phyloP scores from a whole-genome alignment of 2,329 filamentous ascomycete genomes.

The Ophiosphaerella korrae region DNA sequence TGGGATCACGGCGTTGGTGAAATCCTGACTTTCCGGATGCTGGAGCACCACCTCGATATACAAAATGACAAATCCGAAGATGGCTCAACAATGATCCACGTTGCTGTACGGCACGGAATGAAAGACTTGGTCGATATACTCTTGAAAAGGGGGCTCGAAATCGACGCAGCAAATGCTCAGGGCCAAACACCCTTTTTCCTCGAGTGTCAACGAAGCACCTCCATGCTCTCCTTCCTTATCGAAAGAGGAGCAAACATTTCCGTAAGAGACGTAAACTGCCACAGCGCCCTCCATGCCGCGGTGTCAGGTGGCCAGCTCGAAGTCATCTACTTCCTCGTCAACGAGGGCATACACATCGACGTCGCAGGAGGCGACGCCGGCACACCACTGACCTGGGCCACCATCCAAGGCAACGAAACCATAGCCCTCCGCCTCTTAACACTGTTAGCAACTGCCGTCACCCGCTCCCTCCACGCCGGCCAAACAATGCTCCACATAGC shows the following conservation, averaged over 20 bases:
- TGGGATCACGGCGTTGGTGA: constrained; percentile 8
- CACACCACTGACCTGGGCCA: constrained; percentile 23
- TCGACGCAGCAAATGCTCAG: constrained; percentile 12
- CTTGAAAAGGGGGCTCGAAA: constrained; percentile 64
- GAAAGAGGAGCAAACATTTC: no score
- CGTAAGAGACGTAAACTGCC: constrained; percentile 14
- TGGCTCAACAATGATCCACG: constrained; percentile 25
- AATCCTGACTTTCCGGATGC: constrained; percentile 21
- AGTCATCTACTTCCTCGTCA: constrained; percentile 10
- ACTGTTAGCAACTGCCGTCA: constrained; percentile 10
- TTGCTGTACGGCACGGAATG: constrained; percentile 39
- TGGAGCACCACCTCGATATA: constrained; percentile 17
- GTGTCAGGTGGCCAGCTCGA: constrained; percentile 15
- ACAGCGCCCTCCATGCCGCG: constrained; percentile 18
- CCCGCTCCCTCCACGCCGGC: not conserved
- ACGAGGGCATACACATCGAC: constrained; percentile 14
- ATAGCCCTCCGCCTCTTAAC: constrained; percentile 17
- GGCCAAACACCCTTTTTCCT: constrained; percentile 23
- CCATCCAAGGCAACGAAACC: constrained; percentile 12
- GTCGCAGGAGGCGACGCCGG: constrained; percentile 8
- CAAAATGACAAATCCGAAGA: constrained; percentile 15
- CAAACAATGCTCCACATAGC: constrained; percentile 21
- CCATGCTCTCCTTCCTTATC: constrained; percentile 11
- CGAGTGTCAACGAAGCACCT: constrained; percentile 9
- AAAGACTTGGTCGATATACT: constrained; percentile 76